A percentile compares a stretch with the other conserved stretches of the same genome.
Evolutionary conservation across 2,329 filamentous ascomycete species (phyloP).

Genomic region (Colletotrichum costaricense): DNA sequence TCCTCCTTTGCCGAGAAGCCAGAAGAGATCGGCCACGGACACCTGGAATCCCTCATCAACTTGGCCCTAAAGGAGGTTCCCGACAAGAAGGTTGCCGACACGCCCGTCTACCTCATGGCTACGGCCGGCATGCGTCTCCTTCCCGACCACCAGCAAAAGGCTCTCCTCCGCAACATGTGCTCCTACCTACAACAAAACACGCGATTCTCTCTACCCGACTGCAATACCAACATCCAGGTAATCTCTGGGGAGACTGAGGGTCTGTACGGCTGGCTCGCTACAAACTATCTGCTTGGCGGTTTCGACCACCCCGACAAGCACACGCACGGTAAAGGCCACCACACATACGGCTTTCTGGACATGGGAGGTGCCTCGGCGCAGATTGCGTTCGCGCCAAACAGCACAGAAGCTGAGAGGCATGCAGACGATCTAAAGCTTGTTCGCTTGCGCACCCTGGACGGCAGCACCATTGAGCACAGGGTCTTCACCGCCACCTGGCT

Average conservation of each 20-base stretch:
- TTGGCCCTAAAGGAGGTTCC: slow-evolving; percentile 87
- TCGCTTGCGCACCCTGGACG: slow-evolving; percentile 85
- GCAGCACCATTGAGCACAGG: slow-evolving; percentile 80
- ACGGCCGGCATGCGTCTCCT: slow-evolving; percentile 95
- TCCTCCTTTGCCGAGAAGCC: slow-evolving; percentile 88
- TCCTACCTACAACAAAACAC: slow-evolving; percentile 82
- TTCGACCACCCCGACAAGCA: slow-evolving; percentile 84
- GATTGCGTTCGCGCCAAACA: slow-evolving; percentile 96
- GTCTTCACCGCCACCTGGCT: slow-evolving; percentile 98
- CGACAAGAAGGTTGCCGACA: slow-evolving; percentile 79
- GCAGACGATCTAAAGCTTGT: slow-evolving; percentile 89
- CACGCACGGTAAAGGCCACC: slow-evolving; percentile 85
- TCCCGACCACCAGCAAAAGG: slow-evolving; percentile 76
- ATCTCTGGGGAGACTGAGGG: slow-evolving; percentile 97
- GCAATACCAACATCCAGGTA: slow-evolving; percentile 88
- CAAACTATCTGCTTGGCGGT: slow-evolving; percentile 92
- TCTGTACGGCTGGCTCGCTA: slow-evolving; percentile 96
- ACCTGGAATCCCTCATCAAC: slow-evolving; percentile 82
- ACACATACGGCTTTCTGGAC: slow-evolving; percentile 96
- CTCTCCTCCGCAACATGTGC: slow-evolving; percentile 83
- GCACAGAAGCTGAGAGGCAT: slow-evolving; percentile 90
- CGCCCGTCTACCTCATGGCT: slow-evolving; percentile 93
- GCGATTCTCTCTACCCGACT: slow-evolving; percentile 89
- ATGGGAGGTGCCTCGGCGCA: slow-evolving; percentile 99
- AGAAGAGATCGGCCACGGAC: slow-evolving; percentile 80